phyloP scores from a whole-genome alignment of 2,329 filamentous ascomycete species.

The Lachnellula subtilissima region DNA sequence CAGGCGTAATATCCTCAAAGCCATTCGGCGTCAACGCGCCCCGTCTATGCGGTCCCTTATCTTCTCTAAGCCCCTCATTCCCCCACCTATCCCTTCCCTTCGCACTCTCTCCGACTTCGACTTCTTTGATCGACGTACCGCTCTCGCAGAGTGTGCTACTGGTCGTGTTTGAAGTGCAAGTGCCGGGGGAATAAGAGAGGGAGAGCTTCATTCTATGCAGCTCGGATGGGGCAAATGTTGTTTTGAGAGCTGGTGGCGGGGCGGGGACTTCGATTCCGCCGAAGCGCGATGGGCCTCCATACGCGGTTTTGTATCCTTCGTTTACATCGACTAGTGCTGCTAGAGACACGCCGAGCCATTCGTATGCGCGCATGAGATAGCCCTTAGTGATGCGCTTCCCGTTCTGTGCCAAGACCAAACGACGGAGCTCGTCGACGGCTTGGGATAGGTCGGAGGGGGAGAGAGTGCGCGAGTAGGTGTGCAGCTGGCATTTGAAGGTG shows the following conservation, averaged over 20 bases:
- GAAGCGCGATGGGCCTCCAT: slow-evolving; percentile 44
- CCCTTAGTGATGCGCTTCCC: slow-evolving; percentile 45
- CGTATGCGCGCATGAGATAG: slow-evolving; percentile 51
- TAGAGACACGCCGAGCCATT: slow-evolving; percentile 50
- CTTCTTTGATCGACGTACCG: background rate
- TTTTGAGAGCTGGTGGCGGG: slow-evolving; percentile 18
- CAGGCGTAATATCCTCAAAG: slow-evolving; percentile 58
- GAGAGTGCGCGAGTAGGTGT: slow-evolving; percentile 48
- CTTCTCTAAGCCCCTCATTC: slow-evolving; percentile 12
- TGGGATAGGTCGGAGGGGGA: slow-evolving; percentile 43
- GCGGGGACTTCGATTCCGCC: slow-evolving; percentile 41
- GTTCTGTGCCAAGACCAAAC: slow-evolving; percentile 51
- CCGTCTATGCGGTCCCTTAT: slow-evolving; percentile 30
- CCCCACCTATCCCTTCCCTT: slow-evolving; percentile 16
- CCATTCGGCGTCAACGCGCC: slow-evolving; percentile 54
- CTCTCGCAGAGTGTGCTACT: background rate
- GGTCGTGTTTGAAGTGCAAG: background rate
- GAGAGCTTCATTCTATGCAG: slow-evolving; percentile 9
- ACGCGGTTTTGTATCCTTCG: slow-evolving; percentile 51
- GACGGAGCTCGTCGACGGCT: slow-evolving; percentile 58
- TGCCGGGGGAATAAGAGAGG: background rate
- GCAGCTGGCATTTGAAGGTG: slow-evolving; percentile 58
- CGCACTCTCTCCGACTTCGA: slow-evolving; percentile 21
- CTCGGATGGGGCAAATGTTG: slow-evolving; percentile 12
- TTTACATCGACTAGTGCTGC: slow-evolving; percentile 50